Evolutionary conservation across 306 rosid genomes (phyloP).

Genomic region (Prinsepia uniflora): DNA sequence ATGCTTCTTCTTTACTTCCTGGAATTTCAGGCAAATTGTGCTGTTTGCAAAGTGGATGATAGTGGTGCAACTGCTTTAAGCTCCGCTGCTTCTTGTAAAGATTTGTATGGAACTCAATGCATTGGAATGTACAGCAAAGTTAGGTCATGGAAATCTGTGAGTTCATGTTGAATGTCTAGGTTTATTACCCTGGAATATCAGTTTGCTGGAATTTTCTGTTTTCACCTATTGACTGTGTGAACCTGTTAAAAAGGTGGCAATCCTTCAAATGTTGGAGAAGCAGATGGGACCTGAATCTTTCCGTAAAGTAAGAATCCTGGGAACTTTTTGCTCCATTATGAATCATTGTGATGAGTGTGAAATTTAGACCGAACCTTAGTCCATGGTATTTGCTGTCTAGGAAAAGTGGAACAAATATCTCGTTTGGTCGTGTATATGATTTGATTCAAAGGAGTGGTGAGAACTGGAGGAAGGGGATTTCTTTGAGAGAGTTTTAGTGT

Average conservation of each 20-base stretch:
- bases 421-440: not conserved
- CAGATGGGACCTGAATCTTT: constrained; percentile 99
- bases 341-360: constrained; percentile 2
- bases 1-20: not conserved
- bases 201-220: not conserved
- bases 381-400: not conserved
- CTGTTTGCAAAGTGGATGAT: constrained; percentile 81
- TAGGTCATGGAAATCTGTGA: constrained; percentile 95
- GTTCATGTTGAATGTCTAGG: constrained; percentile 29
- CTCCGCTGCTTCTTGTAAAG: constrained; percentile 79
- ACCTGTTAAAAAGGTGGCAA: constrained; percentile 59
- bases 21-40: constrained; percentile 72
- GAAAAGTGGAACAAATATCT: not conserved
- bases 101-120: constrained; percentile 87
- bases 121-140: constrained; percentile 83
- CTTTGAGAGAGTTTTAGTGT: not conserved
- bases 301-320: constrained; percentile 64
- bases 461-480: constrained; percentile 1
- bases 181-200: not conserved
- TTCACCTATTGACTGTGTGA: constrained; percentile 2
- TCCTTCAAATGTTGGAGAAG: constrained; percentile 97
- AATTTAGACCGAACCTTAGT: not conserved
- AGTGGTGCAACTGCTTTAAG: constrained; percentile 89
- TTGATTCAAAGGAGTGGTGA: not conserved
- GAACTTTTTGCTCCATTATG: constrained; percentile 16